Conservation (phyloP, 768 basidiomycete species). For the Trametes sanguinea region DNA sequence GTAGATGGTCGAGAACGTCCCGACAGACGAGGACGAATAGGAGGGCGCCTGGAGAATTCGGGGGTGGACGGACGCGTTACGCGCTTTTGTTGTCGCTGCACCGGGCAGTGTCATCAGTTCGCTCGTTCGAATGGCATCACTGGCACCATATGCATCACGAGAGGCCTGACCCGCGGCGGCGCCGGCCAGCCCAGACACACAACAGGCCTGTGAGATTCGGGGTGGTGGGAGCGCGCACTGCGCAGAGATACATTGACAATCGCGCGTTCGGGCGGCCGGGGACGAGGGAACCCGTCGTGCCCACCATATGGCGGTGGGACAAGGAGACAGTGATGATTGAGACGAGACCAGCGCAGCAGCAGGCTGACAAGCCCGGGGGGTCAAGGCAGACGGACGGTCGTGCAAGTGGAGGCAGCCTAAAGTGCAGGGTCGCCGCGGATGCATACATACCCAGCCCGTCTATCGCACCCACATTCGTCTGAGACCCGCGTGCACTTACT, state of each 20-base stretch:
- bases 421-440: constrained; percentile 3
- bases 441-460: background rate
- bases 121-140: background rate
- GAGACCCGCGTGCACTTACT: too few species aligned
- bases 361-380: too few species aligned
- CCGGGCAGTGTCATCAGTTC: too few species aligned
- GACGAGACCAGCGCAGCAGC: background rate
- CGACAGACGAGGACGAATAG: background rate
- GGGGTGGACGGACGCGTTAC: background rate
- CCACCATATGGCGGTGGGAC: background rate
- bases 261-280: background rate
- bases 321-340: background rate
- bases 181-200: background rate
- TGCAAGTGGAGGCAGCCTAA: background rate
- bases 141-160: too few species aligned
- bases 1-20: background rate
- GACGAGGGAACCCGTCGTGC: background rate
- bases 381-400: too few species aligned
- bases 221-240: background rate
- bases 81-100: background rate
- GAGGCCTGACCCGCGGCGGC: background rate
- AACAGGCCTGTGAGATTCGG: background rate
- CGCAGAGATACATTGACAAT: too few species aligned
- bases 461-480: too few species aligned
- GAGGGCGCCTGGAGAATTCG: background rate